These are phyloP conservation scores for Psilocybe cubensis DNA, from an alignment of 768 basidiomycete species.

Conservation along the genomic window DNA sequence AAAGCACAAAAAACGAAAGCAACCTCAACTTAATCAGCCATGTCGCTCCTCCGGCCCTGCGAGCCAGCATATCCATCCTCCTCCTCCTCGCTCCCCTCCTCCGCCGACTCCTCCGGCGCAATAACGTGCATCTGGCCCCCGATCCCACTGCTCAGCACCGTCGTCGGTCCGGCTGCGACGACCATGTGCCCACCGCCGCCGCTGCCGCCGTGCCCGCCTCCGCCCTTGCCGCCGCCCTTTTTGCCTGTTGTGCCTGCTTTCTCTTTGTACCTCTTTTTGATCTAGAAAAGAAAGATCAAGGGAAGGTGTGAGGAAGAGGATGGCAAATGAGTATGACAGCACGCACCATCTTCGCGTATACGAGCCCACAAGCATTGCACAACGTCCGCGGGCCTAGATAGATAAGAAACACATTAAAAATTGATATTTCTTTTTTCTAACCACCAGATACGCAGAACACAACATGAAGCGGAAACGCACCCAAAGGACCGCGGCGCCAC, in stretches of 20 bases:
- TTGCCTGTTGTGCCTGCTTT: slow-evolving; percentile 6
- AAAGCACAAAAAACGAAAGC: too few species aligned
- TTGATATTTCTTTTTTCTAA: background rate
- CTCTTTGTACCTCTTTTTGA: slow-evolving; percentile 20
- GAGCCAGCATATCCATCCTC: slow-evolving; percentile 22
- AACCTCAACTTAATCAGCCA: slow-evolving; percentile 8
- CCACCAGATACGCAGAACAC: background rate
- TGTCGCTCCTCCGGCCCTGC: slow-evolving; percentile 27
- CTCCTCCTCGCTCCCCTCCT: slow-evolving; percentile 30
- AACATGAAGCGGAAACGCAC: slow-evolving; percentile 37
- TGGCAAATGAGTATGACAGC: background rate
- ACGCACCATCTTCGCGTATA: slow-evolving; percentile 15
- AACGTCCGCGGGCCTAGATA: slow-evolving; percentile 12
- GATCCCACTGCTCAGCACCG: slow-evolving; percentile 9
- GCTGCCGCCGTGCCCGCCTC: background rate
- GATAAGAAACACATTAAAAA: background rate
- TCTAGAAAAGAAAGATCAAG: slow-evolving; percentile 6
- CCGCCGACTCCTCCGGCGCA: background rate
- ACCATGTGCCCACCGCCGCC: slow-evolving; percentile 1
- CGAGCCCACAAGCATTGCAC: slow-evolving; percentile 16
- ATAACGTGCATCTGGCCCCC: slow-evolving; percentile 13
- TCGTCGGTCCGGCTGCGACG: slow-evolving; percentile 8
- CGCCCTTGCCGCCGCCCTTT: background rate
- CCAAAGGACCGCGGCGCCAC: slow-evolving; percentile 84
- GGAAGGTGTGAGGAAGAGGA: background rate